Base-by-base conservation (phyloP, 2,329 filamentous ascomycete genomes). In the Penicillium sp. region DNA sequence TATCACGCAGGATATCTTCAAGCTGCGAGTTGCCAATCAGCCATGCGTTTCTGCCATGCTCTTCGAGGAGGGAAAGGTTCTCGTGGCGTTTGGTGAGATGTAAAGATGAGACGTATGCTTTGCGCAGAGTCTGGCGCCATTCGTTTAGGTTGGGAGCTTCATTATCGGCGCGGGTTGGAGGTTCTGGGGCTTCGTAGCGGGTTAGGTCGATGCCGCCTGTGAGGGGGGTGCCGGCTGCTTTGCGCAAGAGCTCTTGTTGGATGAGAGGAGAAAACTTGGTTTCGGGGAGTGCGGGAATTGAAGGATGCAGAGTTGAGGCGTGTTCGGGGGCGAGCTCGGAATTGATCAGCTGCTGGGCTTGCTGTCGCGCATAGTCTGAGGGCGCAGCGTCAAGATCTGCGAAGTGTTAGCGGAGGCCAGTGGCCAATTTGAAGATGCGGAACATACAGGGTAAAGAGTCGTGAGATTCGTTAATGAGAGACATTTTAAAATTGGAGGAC, bases 41-140 rank as follows among this genome's bases (percentile, higher is more conserved):
- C 91, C 93, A 97, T 8, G 88, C 85, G 67, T 95, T 95, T 71
- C 88, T 88, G 56, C 91, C 93, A 68, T 84, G 84, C 41, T 77
- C 77, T 60, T 93, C 87, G 16, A 95, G 79, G n/a, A 95, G 76
- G 1, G 76, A 73, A 14, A 95, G 79, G 68, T 84, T 81, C 35
- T 77, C 75, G 41, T 77, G 68, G 22, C 81, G 72, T 41, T 71
- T 72, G 2, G 74, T 68, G 18, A 86, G 70, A 63, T 85, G 83
- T 3, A 77, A 74, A 32, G 75, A 76, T 41, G 76, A 76, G 0
- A 75, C 75, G 63, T 83, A 82, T 18, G 81, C 79, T 54, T 74
- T 73, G 42, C 72, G 72, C 39, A 84, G 64, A 1, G 74, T 73
- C 29, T 70, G 59, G 41, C 69, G 71, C 78, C 78, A 81, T 47